These are phyloP conservation scores for Crithidia expoeki DNA, from an alignment of 208 protist genomes.

Conservation along the genomic window DNA sequence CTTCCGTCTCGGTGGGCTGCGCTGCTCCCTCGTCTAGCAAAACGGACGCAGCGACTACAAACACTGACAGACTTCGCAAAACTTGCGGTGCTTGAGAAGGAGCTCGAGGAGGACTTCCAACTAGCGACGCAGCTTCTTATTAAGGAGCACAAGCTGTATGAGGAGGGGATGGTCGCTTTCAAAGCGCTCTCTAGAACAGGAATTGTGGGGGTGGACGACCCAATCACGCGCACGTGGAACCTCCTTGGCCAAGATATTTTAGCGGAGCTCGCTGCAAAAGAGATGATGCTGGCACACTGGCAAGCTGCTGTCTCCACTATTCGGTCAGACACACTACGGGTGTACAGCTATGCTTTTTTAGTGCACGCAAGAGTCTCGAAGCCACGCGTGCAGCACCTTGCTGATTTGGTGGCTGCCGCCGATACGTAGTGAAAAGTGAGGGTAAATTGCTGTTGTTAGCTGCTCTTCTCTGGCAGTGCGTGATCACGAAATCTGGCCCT, in stretches of 20 bases:
- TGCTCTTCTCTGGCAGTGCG: background rate
- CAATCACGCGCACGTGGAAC: conserved; percentile 9
- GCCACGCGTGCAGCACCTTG: conserved; percentile 35
- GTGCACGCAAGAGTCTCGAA: conserved; percentile 32
- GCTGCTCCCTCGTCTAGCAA: conserved; percentile 46
- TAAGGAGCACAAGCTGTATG: conserved; percentile 56
- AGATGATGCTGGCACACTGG: conserved; percentile 61
- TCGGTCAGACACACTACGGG: conserved; percentile 54
- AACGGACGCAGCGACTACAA: conserved; percentile 60
- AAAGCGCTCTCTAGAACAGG: background rate
- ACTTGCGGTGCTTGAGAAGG: background rate
- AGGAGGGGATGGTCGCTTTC: conserved; percentile 27
- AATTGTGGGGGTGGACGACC: background rate
- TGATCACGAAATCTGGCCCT: too few relatives aligned
- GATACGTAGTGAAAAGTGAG: background rate
- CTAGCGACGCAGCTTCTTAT: conserved; percentile 42
- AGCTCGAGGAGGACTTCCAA: conserved; percentile 42
- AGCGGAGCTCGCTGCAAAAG: conserved; percentile 42
- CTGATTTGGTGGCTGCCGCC: background rate
- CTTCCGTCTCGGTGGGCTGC: conserved; percentile 61
- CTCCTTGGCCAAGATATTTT: conserved; percentile 49
- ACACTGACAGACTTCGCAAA: conserved; percentile 28
- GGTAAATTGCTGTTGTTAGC: background rate
- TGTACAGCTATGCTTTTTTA: conserved; percentile 65
- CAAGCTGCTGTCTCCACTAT: conserved; percentile 21